Percentiles rank a stretch among this genome's conserved stretches.
These are phyloP conservation scores for Chlamydomonas incerta DNA, from an alignment of 139 green algal genomes.

Conservation along the genomic window DNA sequence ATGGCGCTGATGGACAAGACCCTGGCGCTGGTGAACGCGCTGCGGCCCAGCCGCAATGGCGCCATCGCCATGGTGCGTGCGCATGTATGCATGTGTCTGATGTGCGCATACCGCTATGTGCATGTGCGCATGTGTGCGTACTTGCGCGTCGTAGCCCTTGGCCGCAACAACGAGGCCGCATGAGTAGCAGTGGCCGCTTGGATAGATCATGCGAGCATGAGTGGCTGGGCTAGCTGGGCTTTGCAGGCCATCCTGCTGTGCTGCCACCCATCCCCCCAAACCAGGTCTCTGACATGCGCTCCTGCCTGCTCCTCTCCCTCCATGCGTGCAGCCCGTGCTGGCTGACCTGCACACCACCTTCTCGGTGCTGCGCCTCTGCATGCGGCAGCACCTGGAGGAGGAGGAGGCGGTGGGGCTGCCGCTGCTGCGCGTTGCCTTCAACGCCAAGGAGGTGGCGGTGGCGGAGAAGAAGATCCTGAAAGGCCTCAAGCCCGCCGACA, in stretches of 20 bases:
- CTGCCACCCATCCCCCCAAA: not conserved
- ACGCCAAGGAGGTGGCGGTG: not conserved
- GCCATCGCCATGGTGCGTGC: too few species aligned
- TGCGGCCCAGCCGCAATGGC: too few species aligned
- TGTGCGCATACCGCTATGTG: too few species aligned
- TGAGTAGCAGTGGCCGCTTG: too few species aligned
- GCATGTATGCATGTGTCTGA: too few species aligned
- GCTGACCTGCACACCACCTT: not conserved
- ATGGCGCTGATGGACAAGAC: not conserved
- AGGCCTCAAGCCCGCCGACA: not conserved
- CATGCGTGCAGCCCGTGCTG: not conserved
- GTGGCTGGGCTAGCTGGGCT: too few species aligned
- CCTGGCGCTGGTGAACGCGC: not conserved
- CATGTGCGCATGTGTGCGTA: too few species aligned
- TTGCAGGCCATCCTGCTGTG: too few species aligned
- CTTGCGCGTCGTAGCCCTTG: too few species aligned
- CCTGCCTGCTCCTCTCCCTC: not conserved
- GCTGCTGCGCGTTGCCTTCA: conserved; percentile 38
- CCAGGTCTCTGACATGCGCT: too few species aligned
- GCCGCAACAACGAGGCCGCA: too few species aligned
- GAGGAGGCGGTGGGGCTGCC: conserved; percentile 34
- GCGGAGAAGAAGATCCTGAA: not conserved
- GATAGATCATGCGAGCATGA: too few species aligned
- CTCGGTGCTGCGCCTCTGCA: not conserved
- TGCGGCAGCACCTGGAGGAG: conserved; percentile 38